phyloP scores from a whole-genome alignment of 345 rosid genomes.

The Corymbia maculata region DNA sequence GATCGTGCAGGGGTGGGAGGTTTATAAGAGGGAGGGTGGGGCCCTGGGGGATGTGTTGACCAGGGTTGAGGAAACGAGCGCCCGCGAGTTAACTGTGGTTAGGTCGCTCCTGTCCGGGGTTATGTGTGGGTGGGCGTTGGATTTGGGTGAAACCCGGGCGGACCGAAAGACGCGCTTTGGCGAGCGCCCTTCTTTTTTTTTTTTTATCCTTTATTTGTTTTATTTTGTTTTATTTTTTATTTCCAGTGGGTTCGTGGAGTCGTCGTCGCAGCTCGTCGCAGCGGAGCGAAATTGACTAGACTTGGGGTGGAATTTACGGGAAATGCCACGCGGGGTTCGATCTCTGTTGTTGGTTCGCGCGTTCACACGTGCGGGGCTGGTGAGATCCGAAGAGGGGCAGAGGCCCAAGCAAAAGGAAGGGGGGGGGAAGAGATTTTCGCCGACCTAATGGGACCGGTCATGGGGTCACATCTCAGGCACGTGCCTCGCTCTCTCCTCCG shows the following conservation, averaged over 20 bases:
- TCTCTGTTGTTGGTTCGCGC: neutral
- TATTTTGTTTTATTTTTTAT: no score
- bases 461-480: neutral
- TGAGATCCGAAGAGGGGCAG: neutral
- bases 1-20: neutral
- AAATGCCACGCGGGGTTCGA: neutral
- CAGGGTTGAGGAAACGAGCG: neutral
- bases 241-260: no score
- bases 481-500: neutral
- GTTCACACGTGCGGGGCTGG: neutral
- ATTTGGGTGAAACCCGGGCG: neutral
- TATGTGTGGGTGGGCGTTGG: neutral
- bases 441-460: neutral
- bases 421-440: neutral
- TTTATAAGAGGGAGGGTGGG: neutral
- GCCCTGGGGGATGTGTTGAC: neutral
- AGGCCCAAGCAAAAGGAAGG: neutral
- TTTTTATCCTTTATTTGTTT: neutral
- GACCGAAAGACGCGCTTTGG: neutral
- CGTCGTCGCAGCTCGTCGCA: neutral
- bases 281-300: neutral
- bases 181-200: neutral
- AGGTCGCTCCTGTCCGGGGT: neutral
- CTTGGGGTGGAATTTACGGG: neutral
- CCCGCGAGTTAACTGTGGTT: neutral